Evolutionary conservation across 2,329 filamentous ascomycete species (phyloP), one percentile per base, ranked within the genome.

Genomic region (Colletotrichum neosansevieriae): DNA sequence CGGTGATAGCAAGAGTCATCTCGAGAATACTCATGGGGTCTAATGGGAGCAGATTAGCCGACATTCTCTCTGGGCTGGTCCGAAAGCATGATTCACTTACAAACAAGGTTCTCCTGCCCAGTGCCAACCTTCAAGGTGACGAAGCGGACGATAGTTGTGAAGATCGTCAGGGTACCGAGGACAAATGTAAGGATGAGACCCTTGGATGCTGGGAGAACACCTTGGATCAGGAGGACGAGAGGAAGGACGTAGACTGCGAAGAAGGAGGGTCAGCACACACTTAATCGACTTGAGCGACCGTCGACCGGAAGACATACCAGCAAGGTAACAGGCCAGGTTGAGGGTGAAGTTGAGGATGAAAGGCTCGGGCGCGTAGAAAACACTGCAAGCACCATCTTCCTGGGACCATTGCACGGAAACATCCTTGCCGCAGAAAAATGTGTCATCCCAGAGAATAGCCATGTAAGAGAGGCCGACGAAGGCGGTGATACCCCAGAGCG

Each of bases 321-420:
- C 73, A 19, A 79, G 58, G 32, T 79, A 79, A 19, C 75, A 77
- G 2, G 77, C 73, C 58, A 79, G 32, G 60, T 79, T 79, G 17
- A 79, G 63, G 0, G 76, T 75, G 17, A 79, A 79, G 63, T 79
- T 79, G 47, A 78, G 73, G 51, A 78, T 77, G 50, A 79, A 78
- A 1, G 77, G 76, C 47, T 75, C 72, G 0, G 76, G 72, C 0
- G 77, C 77, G 15, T 76, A 79, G 10, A 79, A 79, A 15, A 79
- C 77, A 56, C 75, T 79, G 67, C 77, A 79, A 6, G 77, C 76
- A 2, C 76, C 77, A 3, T 79, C 76, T 34, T 79, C 76, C 40
- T 78, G 76, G 0, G 76, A 78, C 77, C 77, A 79, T 50, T 79
- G 77, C 1, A 79, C 69, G 0, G 76, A 76, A 10, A 79, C 77